Percentiles rank a stretch among this genome's conserved stretches.
These are phyloP conservation scores for Echites panduratus DNA, from an alignment of 257 asterid species.

Conservation along the genomic window DNA sequence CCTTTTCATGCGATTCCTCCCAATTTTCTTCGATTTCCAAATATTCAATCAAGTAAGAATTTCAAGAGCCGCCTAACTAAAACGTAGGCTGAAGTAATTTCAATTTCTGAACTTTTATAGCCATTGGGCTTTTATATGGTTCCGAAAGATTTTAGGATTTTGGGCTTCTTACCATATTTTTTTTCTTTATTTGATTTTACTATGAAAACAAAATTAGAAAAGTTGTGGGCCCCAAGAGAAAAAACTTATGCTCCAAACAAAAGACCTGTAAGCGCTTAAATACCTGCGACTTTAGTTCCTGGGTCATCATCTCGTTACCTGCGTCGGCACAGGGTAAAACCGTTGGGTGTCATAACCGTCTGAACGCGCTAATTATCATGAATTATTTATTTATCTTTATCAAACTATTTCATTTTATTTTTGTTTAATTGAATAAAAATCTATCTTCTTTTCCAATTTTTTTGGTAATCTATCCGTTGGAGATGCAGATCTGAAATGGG, in stretches of 20 bases:
- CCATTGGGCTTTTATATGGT: not conserved
- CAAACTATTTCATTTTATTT: not conserved
- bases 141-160: not conserved
- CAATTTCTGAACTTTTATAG: not conserved
- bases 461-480: not conserved
- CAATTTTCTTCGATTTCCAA: not conserved
- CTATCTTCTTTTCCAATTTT: not conserved
- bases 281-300: no score
- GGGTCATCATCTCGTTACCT: not conserved
- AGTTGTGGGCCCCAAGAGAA: not conserved
- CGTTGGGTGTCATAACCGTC: conserved; percentile 1
- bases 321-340: not conserved
- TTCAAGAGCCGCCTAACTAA: not conserved
- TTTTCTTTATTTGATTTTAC: no score
- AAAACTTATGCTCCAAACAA: no score
- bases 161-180: no score
- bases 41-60: not conserved
- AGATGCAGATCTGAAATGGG: conserved; percentile 13
- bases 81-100: not conserved
- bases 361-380: not conserved
- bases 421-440: not conserved
- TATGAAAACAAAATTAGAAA: no score
- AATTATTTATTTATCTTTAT: no score
- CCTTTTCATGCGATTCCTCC: not conserved
- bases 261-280: no score